Evolutionary conservation across 2,329 filamentous ascomycete species (phyloP).

Genomic region (Pseudohalonectria lignicola): DNA sequence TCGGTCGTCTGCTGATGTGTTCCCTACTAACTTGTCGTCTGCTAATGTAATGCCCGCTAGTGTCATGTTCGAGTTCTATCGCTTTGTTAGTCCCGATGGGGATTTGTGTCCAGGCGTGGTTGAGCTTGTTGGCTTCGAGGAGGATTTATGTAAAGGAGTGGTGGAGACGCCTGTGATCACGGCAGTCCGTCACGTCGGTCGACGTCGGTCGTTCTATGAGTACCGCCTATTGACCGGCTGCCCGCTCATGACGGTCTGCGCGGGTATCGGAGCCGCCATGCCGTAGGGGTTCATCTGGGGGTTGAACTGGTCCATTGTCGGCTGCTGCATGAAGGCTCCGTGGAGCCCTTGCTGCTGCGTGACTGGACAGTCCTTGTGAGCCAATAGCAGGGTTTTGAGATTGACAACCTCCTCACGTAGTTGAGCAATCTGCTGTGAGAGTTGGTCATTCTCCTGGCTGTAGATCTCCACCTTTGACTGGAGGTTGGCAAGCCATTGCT

Average conservation of each 20-base stretch:
- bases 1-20: no score
- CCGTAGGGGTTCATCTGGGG: conserved; percentile 48
- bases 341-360: conserved; percentile 75
- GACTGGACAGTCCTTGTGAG: conserved; percentile 93
- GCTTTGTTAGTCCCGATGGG: no score
- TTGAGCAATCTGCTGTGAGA: conserved; percentile 73
- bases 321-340: conserved; percentile 42
- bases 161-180: no score
- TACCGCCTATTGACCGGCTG: conserved; percentile 45
- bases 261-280: conserved; percentile 40
- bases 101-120: no score
- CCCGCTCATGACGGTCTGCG: conserved; percentile 42
- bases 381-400: conserved; percentile 81
- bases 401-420: conserved; percentile 90
- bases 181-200: not conserved
- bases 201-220: conserved; percentile 36
- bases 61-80: no score
- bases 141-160: no score
- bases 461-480: conserved; percentile 93
- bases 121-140: no score
- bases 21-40: no score
- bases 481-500: conserved; percentile 94
- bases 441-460: conserved; percentile 78
- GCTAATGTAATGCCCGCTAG: no score
- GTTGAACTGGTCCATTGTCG: conserved; percentile 39